Conservation (phyloP, 495 filamentous ascomycete genomes). For the Aspergillus steynii region DNA sequence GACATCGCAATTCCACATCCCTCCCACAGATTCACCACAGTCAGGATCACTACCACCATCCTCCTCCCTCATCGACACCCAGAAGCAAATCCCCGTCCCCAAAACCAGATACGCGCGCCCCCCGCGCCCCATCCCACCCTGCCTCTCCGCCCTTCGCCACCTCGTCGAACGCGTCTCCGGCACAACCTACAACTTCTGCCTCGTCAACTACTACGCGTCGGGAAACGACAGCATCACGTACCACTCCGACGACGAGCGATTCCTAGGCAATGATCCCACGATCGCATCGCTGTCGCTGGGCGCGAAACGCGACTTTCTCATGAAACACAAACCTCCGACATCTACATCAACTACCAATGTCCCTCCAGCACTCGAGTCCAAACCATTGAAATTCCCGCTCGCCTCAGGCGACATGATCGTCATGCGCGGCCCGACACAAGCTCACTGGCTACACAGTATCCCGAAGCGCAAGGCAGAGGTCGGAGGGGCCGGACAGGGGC, state of each 20-base stretch:
- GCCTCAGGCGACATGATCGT: slow-evolving; percentile 69
- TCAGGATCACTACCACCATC: background rate
- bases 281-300: slow-evolving; percentile 73
- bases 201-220: slow-evolving; percentile 75
- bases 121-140: slow-evolving; percentile 67
- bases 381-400: slow-evolving; percentile 60
- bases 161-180: slow-evolving; percentile 59
- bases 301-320: slow-evolving; percentile 62
- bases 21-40: background rate
- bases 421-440: slow-evolving; percentile 68
- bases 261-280: slow-evolving; percentile 64
- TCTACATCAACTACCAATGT: background rate
- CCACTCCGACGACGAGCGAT: slow-evolving; percentile 74
- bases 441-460: slow-evolving; percentile 72
- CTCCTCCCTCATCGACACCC: slow-evolving; percentile 13
- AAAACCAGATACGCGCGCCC: slow-evolving; percentile 52
- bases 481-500: slow-evolving; percentile 43
- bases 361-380: background rate
- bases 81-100: slow-evolving; percentile 32
- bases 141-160: slow-evolving; percentile 57
- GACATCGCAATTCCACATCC: slow-evolving; percentile 43
- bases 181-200: slow-evolving; percentile 68
- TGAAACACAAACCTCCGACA: slow-evolving; percentile 63
- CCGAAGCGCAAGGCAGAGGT: slow-evolving; percentile 57
- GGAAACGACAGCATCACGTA: slow-evolving; percentile 72